A percentile compares a stretch with the other conserved stretches of the same genome.
These are phyloP conservation scores for Eimeria necatrix DNA, from an alignment of 169 alveolate species.

Conservation along the genomic window DNA sequence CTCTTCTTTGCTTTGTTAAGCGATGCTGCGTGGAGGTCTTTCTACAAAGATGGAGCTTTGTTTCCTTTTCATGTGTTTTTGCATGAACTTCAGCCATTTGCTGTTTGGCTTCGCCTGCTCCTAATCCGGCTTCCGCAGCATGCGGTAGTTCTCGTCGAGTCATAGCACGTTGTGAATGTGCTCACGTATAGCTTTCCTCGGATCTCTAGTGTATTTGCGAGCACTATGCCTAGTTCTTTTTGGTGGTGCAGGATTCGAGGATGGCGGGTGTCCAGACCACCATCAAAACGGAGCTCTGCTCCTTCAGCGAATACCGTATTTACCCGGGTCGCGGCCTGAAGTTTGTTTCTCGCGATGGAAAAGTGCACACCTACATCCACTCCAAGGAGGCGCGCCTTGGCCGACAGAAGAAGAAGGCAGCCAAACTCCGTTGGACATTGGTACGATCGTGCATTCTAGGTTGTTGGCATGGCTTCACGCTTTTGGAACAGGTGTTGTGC, in stretches of 20 bases:
- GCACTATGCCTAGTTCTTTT: not conserved
- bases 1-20: too few species aligned
- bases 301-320: conserved; percentile 97
- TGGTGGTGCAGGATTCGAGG: conserved; percentile 15
- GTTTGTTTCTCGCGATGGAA: conserved; percentile 98
- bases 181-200: not conserved
- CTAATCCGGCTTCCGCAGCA: not conserved
- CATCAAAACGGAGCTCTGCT: conserved; percentile 97
- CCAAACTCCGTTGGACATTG: conserved; percentile 97
- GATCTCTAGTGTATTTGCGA: not conserved
- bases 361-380: conserved; percentile 93
- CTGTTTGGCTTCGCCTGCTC: not conserved
- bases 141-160: too few species aligned
- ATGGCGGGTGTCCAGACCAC: conserved; percentile 82
- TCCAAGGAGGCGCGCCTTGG: conserved; percentile 95
- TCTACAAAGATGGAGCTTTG: too few species aligned
- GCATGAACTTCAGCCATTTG: too few species aligned
- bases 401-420: conserved; percentile 97
- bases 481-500: not conserved
- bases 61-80: not conserved
- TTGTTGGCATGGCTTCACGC: too few species aligned
- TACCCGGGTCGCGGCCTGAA: conserved; percentile 99
- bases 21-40: too few species aligned
- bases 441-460: conserved; percentile 76
- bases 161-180: not conserved